phyloP scores from a whole-genome alignment of 495 filamentous ascomycete genomes.

The Bacidia gigantensis region DNA sequence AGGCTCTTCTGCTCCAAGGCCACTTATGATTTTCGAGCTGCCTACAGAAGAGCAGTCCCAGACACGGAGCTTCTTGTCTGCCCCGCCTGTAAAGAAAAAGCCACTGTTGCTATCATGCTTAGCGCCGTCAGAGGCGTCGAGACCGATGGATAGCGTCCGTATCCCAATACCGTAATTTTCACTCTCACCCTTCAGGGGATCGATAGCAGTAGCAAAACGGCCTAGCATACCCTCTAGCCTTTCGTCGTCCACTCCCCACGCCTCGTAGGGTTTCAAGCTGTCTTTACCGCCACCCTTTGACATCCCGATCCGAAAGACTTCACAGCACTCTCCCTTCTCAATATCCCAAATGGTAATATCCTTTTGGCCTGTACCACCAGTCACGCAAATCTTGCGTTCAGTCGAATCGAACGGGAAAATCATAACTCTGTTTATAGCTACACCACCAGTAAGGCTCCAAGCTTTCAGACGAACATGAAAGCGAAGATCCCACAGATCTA shows the following conservation, averaged over 20 bases:
- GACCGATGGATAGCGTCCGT: slow-evolving; percentile 36
- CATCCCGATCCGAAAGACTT: slow-evolving; percentile 62
- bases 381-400: slow-evolving; percentile 61
- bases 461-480: slow-evolving; percentile 77
- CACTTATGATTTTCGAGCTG: slow-evolving; percentile 63
- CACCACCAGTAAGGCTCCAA: slow-evolving; percentile 75
- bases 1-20: slow-evolving; percentile 54
- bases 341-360: slow-evolving; percentile 95
- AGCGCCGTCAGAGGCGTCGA: slow-evolving; percentile 35
- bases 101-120: slow-evolving; percentile 31
- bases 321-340: slow-evolving; percentile 75
- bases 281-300: slow-evolving; percentile 33
- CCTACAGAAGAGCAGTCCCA: slow-evolving; percentile 75
- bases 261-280: slow-evolving; percentile 56
- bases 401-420: slow-evolving; percentile 65
- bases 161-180: slow-evolving; percentile 40
- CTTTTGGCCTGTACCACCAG: slow-evolving; percentile 77
- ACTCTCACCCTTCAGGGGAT: slow-evolving; percentile 34
- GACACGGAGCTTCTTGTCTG: slow-evolving; percentile 81
- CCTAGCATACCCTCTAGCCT: slow-evolving; percentile 76
- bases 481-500: slow-evolving; percentile 92
- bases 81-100: slow-evolving; percentile 76
- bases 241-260: slow-evolving; percentile 85
- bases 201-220: slow-evolving; percentile 65
- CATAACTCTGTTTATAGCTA: slow-evolving; percentile 65